A percentile compares a stretch with the other conserved stretches of the same genome.
These are phyloP conservation scores for Amphibolis antarctica DNA, from an alignment of 106 monocot species.

Conservation along the genomic window DNA sequence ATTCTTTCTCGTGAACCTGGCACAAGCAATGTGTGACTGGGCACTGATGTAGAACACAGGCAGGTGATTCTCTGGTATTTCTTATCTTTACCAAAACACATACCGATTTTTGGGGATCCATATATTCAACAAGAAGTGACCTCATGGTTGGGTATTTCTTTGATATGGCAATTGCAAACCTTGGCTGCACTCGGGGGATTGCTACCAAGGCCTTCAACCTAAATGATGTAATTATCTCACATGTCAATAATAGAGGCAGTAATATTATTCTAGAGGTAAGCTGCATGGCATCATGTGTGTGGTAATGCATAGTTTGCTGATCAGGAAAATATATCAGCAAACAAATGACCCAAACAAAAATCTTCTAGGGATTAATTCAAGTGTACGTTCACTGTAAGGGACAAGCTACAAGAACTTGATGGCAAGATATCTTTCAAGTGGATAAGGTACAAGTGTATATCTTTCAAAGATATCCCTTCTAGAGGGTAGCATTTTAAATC, in stretches of 20 bases:
- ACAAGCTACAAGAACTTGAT: too few relatives aligned
- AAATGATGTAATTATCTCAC: neutral
- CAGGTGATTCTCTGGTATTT: neutral
- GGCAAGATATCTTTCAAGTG: too few relatives aligned
- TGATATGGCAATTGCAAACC: slow-evolving; percentile 67
- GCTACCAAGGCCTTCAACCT: slow-evolving; percentile 82
- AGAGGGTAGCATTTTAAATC: too few relatives aligned
- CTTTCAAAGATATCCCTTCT: too few relatives aligned
- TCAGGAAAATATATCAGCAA: too few relatives aligned
- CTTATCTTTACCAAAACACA: slow-evolving; percentile 6
- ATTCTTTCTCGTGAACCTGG: slow-evolving; percentile 78
- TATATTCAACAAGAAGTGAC: slow-evolving; percentile 57
- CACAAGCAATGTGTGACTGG: slow-evolving; percentile 1
- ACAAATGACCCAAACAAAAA: too few relatives aligned
- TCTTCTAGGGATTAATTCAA: too few relatives aligned
- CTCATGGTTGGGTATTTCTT: slow-evolving; percentile 85
- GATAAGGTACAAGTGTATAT: too few relatives aligned
- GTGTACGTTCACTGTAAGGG: too few relatives aligned
- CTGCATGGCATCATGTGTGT: too few relatives aligned
- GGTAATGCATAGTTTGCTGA: too few relatives aligned
- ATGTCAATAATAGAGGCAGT: neutral
- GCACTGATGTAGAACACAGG: neutral
- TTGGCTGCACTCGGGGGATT: slow-evolving; percentile 90
- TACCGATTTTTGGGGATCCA: slow-evolving; percentile 64
- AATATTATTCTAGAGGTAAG: neutral